Conservation (phyloP, 2,329 filamentous ascomycete species). For the Berkeleyomyces basicola region DNA sequence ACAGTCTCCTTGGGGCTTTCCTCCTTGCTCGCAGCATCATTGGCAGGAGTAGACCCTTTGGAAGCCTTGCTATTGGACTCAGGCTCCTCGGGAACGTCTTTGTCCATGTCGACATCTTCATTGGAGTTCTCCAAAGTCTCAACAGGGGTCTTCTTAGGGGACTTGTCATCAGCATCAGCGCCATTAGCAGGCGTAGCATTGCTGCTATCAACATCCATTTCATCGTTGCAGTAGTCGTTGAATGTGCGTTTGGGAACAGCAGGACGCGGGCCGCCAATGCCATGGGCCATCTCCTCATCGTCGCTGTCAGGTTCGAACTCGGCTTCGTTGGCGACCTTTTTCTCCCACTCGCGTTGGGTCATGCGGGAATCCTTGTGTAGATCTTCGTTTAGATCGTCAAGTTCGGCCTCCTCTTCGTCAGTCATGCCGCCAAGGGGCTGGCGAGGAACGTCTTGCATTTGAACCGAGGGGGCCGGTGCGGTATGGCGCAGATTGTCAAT, state of each 20-base stretch:
- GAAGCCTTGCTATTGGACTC: conserved; percentile 16
- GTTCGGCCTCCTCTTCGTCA: conserved; percentile 48
- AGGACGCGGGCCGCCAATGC: conserved; percentile 50
- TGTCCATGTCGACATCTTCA: conserved; percentile 26
- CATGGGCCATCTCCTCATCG: conserved; percentile 62
- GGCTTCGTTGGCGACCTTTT: conserved; percentile 56
- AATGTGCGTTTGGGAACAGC: conserved; percentile 35
- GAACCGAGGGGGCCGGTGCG: conserved; percentile 72
- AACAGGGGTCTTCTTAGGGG: conserved; percentile 17
- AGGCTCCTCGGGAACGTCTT: conserved; percentile 16
- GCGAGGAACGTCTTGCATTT: conserved; percentile 63
- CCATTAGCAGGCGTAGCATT: conserved; percentile 24
- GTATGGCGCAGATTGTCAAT: conserved; percentile 79
- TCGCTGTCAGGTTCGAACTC: conserved; percentile 71
- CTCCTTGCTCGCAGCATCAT: conserved; percentile 19
- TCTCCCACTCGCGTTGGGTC: conserved; percentile 70
- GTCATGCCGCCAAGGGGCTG: conserved; percentile 45
- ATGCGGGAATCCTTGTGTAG: conserved; percentile 69
- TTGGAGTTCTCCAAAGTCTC: conserved; percentile 24
- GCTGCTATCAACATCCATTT: conserved; percentile 24
- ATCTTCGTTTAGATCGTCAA: conserved; percentile 63
- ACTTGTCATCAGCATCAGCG: conserved; percentile 20
- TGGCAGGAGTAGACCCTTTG: conserved; percentile 13
- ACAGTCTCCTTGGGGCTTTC: conserved; percentile 12
- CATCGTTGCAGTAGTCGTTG: conserved; percentile 32